Conservation (phyloP, 2,329 filamentous ascomycete genomes). For the Pseudomassariella vexata region DNA sequence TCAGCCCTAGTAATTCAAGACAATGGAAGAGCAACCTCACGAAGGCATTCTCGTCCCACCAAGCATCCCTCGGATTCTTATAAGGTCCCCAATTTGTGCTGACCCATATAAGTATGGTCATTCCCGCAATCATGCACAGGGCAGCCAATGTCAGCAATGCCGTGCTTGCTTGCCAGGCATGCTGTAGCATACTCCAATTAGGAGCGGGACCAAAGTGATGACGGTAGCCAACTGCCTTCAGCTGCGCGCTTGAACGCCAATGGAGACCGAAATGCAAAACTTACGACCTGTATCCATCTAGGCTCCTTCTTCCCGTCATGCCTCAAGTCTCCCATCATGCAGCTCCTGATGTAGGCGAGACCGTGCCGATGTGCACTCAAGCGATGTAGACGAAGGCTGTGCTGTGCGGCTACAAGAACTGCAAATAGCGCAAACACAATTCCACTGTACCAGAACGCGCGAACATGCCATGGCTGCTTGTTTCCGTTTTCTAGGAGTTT, state of each 20-base stretch:
- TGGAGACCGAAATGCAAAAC: too few species aligned
- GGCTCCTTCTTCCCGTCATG: conserved; percentile 7
- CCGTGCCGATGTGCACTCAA: conserved; percentile 33
- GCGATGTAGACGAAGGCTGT: conserved; percentile 35
- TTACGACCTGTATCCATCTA: conserved; percentile 11
- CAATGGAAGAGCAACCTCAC: too few species aligned
- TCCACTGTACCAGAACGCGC: conserved; percentile 34
- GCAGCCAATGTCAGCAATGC: conserved; percentile 14
- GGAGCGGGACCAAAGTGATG: too few species aligned
- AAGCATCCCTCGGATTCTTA: conserved; percentile 8
- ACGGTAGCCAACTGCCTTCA: too few species aligned
- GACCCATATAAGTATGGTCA: conserved; percentile 16
- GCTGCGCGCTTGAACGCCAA: too few species aligned
- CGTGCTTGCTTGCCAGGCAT: conserved; percentile 16
- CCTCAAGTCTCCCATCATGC: conserved; percentile 6
- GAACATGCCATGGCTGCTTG: conserved; percentile 32
- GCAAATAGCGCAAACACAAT: conserved; percentile 44
- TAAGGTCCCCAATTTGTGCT: conserved; percentile 12
- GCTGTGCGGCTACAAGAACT: conserved; percentile 37
- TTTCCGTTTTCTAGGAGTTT: conserved; percentile 29
- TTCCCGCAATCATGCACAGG: conserved; percentile 13
- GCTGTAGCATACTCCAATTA: too few species aligned
- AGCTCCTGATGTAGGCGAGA: conserved; percentile 23
- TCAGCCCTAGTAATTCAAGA: too few species aligned
- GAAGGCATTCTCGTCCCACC: conserved; percentile 14